These are phyloP conservation scores for Aspergillus fructus DNA, from an alignment of 2,329 filamentous ascomycete genomes.

Conservation along the genomic window DNA sequence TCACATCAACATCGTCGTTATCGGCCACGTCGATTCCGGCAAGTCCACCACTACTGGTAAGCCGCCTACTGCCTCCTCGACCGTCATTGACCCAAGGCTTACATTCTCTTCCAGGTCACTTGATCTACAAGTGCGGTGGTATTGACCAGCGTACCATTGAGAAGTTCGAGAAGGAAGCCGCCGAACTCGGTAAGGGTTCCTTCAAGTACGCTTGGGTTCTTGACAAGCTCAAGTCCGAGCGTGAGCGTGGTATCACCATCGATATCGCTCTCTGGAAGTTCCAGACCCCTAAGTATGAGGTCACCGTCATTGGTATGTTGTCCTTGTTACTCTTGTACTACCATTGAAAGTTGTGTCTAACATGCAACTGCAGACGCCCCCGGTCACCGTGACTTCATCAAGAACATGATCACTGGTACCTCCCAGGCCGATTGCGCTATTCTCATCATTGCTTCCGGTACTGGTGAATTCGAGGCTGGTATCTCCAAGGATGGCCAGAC, in stretches of 20 bases:
- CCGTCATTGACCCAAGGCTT: constrained; percentile 1
- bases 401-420: constrained; percentile 99
- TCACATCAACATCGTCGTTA: constrained; percentile 98
- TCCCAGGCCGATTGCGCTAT: constrained; percentile 99
- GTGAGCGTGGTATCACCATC: constrained; percentile 99
- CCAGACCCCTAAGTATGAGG: constrained; percentile 96
- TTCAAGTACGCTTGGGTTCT: constrained; percentile 99
- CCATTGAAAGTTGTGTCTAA: constrained; percentile 13
- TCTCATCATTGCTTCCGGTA: constrained; percentile 99
- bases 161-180: constrained; percentile 99
- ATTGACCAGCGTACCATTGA: constrained; percentile 99
- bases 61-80: constrained; percentile 29
- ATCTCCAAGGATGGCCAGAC: constrained; percentile 99
- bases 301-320: constrained; percentile 88
- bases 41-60: constrained; percentile 96
- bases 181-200: constrained; percentile 98
- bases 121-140: constrained; percentile 99
- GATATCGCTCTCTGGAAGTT: constrained; percentile 99
- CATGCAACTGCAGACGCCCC: constrained; percentile 70
- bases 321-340: background rate
- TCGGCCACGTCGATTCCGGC: constrained; percentile 99
- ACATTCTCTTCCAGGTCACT: constrained; percentile 63
- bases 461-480: constrained; percentile 99
- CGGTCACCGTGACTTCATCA: constrained; percentile 99
- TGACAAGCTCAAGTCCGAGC: constrained; percentile 99